phyloP scores from a whole-genome alignment of 306 rosid species.

The Herpetospermum pedunculosum region DNA sequence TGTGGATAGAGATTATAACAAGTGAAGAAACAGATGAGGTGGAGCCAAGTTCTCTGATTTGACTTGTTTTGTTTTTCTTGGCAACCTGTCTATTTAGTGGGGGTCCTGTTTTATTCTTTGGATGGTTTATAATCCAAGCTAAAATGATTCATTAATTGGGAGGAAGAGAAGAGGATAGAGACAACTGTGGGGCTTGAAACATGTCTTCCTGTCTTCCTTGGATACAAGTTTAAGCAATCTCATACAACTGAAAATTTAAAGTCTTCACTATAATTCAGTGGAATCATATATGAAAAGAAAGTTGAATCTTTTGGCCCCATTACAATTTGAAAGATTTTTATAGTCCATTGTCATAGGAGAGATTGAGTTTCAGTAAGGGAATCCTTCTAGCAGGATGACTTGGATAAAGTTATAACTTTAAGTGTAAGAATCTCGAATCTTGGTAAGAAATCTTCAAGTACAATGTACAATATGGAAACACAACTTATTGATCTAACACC shows the following conservation, averaged over 20 bases:
- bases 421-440: background rate
- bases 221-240: background rate
- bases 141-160: conserved; percentile 6
- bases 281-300: background rate
- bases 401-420: background rate
- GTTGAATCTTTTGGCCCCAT: background rate
- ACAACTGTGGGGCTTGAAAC: background rate
- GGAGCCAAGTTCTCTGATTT: background rate
- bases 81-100: background rate
- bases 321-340: background rate
- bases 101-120: background rate
- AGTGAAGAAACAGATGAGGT: background rate
- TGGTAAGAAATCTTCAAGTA: background rate
- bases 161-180: background rate
- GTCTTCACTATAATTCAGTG: background rate
- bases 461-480: background rate
- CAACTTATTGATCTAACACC: background rate
- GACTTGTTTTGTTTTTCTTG: conserved; percentile 7
- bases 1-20: background rate
- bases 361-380: background rate
- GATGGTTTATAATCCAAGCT: conserved; percentile 8
- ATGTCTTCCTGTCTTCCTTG: background rate
- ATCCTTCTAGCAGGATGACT: background rate
- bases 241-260: background rate
- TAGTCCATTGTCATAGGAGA: background rate